Evolutionary conservation across 1,284 basidiomycete genomes (phyloP).

Genomic region (Sanghuangporus sanghuang): DNA sequence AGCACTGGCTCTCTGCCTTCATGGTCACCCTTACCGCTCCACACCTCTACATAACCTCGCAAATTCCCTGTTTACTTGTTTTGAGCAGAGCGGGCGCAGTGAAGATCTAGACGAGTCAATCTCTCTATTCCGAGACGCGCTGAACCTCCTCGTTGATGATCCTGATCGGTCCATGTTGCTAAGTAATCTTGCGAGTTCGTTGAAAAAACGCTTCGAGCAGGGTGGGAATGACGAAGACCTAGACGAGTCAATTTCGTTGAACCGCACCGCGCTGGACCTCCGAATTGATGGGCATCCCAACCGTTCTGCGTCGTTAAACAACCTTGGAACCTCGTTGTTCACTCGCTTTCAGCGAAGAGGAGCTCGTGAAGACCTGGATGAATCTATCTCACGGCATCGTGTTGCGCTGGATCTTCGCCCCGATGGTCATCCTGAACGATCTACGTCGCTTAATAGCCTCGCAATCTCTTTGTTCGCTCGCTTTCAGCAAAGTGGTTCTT

Average conservation of each 20-base stretch:
- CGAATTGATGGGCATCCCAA: background rate
- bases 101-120: constrained; percentile 12
- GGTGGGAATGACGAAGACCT: background rate
- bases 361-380: background rate
- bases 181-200: background rate
- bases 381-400: background rate
- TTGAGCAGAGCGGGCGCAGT: constrained; percentile 18
- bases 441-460: background rate
- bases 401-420: background rate
- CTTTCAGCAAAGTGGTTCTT: background rate
- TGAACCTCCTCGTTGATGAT: background rate
- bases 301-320: background rate
- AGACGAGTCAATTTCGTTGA: background rate
- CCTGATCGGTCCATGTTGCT: background rate
- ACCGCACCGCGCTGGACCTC: background rate
- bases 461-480: background rate
- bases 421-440: background rate
- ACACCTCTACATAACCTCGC: background rate
- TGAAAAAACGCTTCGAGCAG: background rate
- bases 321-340: background rate
- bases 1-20: background rate
- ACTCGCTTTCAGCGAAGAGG: background rate
- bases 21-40: background rate
- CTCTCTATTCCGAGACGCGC: too few relatives aligned
- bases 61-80: background rate